Evolutionary conservation across 2,329 filamentous ascomycete species (phyloP).

Genomic region (Alternaria alternata): DNA sequence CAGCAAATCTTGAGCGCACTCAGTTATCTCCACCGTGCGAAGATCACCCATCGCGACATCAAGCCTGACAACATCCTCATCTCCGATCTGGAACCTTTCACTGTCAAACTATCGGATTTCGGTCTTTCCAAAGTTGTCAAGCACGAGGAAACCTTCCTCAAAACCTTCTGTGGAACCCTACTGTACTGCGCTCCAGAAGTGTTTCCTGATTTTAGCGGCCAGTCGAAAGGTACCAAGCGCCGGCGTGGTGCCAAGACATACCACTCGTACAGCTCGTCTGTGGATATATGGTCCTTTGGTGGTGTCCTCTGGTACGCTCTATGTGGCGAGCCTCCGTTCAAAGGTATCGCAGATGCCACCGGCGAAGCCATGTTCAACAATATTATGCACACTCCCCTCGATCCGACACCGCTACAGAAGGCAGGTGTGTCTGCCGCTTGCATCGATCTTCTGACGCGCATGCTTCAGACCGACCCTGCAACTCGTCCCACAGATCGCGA

Average conservation of each 20-base stretch:
- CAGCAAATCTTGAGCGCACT: conserved; percentile 81
- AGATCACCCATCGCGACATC: conserved; percentile 97
- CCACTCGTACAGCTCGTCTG: conserved; percentile 83
- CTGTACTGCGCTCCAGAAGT: conserved; percentile 97
- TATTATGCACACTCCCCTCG: conserved; percentile 81
- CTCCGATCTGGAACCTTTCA: conserved; percentile 73
- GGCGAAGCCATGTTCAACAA: conserved; percentile 82
- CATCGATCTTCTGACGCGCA: conserved; percentile 77
- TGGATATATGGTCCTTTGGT: conserved; percentile 96
- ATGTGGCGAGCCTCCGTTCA: conserved; percentile 81
- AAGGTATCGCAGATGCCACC: conserved; percentile 76
- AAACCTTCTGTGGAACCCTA: conserved; percentile 95
- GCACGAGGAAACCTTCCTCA: conserved; percentile 88
- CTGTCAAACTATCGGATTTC: conserved; percentile 94
- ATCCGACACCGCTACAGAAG: conserved; percentile 69
- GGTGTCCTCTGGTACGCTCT: conserved; percentile 90
- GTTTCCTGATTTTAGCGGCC: conserved; percentile 81
- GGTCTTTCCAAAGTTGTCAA: conserved; percentile 94
- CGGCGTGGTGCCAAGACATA: conserved; percentile 61
- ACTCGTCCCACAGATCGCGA: conserved; percentile 76
- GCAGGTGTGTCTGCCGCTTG: conserved; percentile 69
- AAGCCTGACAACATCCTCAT: conserved; percentile 98
- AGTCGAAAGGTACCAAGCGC: conserved; percentile 69
- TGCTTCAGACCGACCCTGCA: conserved; percentile 82
- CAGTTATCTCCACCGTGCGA: conserved; percentile 83